Evolutionary conservation across 768 basidiomycete species (phyloP).

Genomic region (Boletus vinaceobasis): DNA sequence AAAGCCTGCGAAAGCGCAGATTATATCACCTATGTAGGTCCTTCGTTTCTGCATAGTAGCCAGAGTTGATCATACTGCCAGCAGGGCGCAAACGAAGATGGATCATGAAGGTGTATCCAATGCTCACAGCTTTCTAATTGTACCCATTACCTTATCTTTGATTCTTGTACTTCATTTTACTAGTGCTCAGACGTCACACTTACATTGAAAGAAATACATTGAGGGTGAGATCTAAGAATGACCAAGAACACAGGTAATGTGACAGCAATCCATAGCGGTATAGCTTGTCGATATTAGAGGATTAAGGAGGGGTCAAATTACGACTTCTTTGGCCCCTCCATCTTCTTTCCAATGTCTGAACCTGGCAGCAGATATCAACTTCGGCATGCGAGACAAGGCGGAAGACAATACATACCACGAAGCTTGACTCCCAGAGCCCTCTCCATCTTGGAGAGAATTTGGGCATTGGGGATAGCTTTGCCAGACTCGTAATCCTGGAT

Average conservation of each 20-base stretch:
- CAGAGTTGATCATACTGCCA: neutral
- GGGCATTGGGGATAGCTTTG: constrained; percentile 81
- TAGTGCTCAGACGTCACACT: constrained; percentile 3
- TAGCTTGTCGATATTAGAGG: constrained; percentile 28
- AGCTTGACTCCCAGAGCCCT: constrained; percentile 82
- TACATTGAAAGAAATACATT: constrained; percentile 21
- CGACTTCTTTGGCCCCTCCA: constrained; percentile 75
- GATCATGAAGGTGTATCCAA: constrained; percentile 11
- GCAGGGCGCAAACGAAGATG: constrained; percentile 37
- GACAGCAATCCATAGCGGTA: constrained; percentile 19
- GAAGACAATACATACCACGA: constrained; percentile 55
- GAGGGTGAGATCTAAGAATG: constrained; percentile 21
- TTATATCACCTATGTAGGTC: constrained; percentile 82
- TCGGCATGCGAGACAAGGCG: neutral
- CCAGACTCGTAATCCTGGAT: constrained; percentile 88
- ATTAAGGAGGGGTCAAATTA: constrained; percentile 43
- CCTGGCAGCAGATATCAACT: constrained; percentile 39
- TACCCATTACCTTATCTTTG: neutral
- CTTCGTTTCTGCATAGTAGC: neutral
- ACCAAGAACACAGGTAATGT: constrained; percentile 12
- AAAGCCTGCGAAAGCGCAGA: constrained; percentile 94
- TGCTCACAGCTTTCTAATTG: neutral
- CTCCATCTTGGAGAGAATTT: constrained; percentile 88
- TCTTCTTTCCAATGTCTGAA: constrained; percentile 79
- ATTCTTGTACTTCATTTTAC: constrained; percentile 1